Conservation (phyloP, 352 stramenopile species). For the Albugo candida region DNA sequence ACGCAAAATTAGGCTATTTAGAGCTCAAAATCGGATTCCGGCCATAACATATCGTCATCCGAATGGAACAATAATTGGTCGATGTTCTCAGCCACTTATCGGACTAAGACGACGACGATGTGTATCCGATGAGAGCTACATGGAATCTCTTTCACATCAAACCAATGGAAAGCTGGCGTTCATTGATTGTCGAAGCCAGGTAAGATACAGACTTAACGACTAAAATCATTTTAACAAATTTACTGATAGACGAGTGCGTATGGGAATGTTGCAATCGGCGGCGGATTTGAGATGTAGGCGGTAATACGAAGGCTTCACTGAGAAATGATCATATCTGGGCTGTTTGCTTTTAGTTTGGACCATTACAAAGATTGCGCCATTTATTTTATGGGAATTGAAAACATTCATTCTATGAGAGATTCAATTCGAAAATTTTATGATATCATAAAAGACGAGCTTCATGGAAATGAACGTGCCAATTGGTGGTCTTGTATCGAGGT, state of each 20-base stretch:
- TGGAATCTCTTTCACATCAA: conserved; percentile 32
- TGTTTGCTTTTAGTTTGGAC: conserved; percentile 26
- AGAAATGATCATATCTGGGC: conserved; percentile 10
- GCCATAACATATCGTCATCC: conserved; percentile 80
- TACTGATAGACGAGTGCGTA: conserved; percentile 51
- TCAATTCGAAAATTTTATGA: conserved; percentile 65
- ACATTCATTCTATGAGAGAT: conserved; percentile 86
- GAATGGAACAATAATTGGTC: conserved; percentile 84
- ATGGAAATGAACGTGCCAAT: conserved; percentile 54
- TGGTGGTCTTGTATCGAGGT: conserved; percentile 67
- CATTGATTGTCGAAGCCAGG: conserved; percentile 66
- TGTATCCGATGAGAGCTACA: conserved; percentile 77
- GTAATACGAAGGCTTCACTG: neutral
- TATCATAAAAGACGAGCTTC: conserved; percentile 69
- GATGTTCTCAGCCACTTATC: conserved; percentile 87
- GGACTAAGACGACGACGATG: conserved; percentile 85
- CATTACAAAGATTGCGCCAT: conserved; percentile 70
- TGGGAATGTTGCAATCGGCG: conserved; percentile 57
- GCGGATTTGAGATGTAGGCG: conserved; percentile 71
- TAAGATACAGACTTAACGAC: conserved; percentile 1
- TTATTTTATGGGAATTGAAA: conserved; percentile 80
- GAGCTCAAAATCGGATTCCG: conserved; percentile 82
- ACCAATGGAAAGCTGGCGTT: conserved; percentile 44
- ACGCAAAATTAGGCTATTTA: conserved; percentile 75
- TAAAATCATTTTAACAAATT: neutral